Evolutionary conservation across 176 grass and related monocot genomes (phyloP).

Genomic region (Eremochloa ophiuroides): DNA sequence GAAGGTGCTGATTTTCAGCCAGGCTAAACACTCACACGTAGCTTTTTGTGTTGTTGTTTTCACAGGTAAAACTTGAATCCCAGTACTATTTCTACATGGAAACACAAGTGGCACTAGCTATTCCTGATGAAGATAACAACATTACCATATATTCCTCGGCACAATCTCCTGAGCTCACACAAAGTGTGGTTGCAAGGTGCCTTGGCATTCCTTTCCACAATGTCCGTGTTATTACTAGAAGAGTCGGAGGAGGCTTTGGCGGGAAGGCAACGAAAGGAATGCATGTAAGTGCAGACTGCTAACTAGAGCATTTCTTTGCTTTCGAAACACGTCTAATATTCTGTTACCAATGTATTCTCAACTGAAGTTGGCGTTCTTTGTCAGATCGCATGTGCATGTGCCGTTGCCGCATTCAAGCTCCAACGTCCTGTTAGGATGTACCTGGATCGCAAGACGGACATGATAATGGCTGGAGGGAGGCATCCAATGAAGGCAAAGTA

Average conservation of each 20-base stretch:
- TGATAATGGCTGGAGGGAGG: constrained; percentile 66
- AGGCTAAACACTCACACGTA: neutral
- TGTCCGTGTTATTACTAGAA: constrained; percentile 79
- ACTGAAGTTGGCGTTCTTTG: neutral
- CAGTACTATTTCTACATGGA: constrained; percentile 94
- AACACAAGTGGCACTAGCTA: constrained; percentile 53
- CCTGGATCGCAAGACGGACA: constrained; percentile 73
- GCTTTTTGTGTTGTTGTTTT: neutral
- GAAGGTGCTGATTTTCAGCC: neutral
- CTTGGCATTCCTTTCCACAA: constrained; percentile 71
- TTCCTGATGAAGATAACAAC: constrained; percentile 83
- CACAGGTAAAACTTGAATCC: constrained; percentile 72
- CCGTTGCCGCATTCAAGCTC: constrained; percentile 60
- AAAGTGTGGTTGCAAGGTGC: constrained; percentile 50
- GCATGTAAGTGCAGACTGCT: constrained; percentile 19
- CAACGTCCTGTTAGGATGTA: constrained; percentile 67
- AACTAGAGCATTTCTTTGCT: neutral
- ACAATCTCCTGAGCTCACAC: constrained; percentile 44
- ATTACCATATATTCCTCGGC: constrained; percentile 52
- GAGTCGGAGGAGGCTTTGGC: constrained; percentile 76
- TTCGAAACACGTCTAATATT: neutral
- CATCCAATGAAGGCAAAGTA: constrained; percentile 69
- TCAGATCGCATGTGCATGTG: constrained; percentile 62
- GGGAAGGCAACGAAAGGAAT: constrained; percentile 54
- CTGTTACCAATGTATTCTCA: neutral